These are phyloP conservation scores for Daldinia loculata DNA, from an alignment of 495 filamentous ascomycete species.

Conservation along the genomic window DNA sequence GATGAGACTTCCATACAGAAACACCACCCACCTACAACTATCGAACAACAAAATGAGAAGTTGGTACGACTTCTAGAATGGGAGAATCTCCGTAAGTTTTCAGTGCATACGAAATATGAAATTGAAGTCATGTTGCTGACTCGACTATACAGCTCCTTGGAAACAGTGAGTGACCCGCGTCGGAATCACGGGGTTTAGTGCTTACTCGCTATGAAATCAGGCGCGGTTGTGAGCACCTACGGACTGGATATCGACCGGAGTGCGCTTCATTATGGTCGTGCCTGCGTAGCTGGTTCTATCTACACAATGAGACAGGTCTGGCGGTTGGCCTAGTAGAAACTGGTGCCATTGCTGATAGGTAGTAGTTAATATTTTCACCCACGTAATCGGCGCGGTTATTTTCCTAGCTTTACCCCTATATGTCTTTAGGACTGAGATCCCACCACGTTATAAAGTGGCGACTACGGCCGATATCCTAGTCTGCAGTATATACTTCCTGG, in stretches of 20 bases:
- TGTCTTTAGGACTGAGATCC: constrained; percentile 48
- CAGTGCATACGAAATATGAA: neutral
- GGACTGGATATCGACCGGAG: constrained; percentile 34
- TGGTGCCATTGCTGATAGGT: neutral
- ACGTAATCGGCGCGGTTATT: constrained; percentile 52
- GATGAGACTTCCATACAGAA: neutral
- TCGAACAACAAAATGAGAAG: neutral
- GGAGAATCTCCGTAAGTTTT: neutral
- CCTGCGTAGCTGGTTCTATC: constrained; percentile 50
- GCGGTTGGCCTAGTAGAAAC: neutral
- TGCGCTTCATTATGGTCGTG: constrained; percentile 45
- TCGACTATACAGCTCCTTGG: neutral
- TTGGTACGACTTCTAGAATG: neutral
- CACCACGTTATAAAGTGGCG: constrained; percentile 45
- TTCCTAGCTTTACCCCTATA: constrained; percentile 54
- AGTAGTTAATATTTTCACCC: neutral
- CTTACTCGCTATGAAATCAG: constrained; percentile 2
- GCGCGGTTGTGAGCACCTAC: constrained; percentile 29
- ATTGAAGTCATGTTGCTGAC: neutral
- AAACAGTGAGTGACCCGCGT: neutral
- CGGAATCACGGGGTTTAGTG: neutral
- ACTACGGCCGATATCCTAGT: constrained; percentile 53
- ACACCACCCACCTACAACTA: neutral
- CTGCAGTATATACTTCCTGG: constrained; percentile 57
- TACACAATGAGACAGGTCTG: constrained; percentile 41